Evolutionary conservation across 345 rosid genomes (phyloP), one percentile per base, ranked within the genome.

Genomic region (Gossypium sturtianum): DNA sequence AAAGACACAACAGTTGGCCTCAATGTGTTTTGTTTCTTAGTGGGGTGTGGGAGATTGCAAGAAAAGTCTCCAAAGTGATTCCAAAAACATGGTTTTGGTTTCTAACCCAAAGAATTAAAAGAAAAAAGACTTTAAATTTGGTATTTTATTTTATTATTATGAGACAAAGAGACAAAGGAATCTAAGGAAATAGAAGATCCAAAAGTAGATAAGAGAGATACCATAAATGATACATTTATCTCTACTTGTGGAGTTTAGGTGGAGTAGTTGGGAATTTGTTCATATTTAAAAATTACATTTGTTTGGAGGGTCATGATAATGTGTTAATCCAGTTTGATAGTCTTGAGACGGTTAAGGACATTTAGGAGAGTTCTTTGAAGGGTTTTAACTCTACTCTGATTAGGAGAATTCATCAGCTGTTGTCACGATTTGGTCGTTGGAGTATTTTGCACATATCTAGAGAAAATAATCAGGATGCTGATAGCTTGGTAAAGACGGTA

Each of bases 1-100:
- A 80, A 89, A 80, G 94, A 88, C 93, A 86, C 88, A 89, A 82
- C 80, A 70, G 63, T 8, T 25, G 68, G 74, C 75, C 79, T 65
- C 75, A 13, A 34, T 34, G 41, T 34, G 66, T 43, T 77, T 81
- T 86, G 89, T 86, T 60, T 73, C 82, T 70, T 81, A 77, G 85
- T 73, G 83, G 83, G 83, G 76, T 27, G 58, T 65, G 78, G 59
- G 29, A 77, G 41, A 82, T 59, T 48, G 71, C 79, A 71, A 68
- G 76, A 43, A 73, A 22, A 20, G 11, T 54, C 45, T 27, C 57
- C 75, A 66, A 59, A 70, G 75, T 73, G 76, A 77, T 77, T 80
- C 82, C 86, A 82, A 78, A 6, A 80, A 22, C 16, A 27, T 66
- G 78, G 79, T 78, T 78, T 70, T 80, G 54, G n/a, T 73, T 61